Evolutionary conservation across 169 alveolate genomes (phyloP).

Genomic region (Cryptosporidium sp.): DNA sequence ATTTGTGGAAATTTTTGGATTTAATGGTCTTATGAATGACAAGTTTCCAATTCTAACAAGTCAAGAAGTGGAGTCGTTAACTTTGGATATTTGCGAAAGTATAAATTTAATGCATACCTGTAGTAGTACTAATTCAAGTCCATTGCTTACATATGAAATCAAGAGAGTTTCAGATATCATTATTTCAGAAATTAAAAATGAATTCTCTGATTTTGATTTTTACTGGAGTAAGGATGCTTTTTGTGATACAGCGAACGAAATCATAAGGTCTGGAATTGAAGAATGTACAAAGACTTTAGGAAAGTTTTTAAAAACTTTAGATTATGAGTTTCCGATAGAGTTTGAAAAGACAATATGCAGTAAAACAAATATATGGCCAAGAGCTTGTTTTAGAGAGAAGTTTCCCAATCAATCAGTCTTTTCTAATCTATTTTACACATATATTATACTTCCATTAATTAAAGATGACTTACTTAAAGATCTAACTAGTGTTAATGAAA

Average conservation of each 20-base stretch:
- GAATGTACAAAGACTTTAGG: neutral
- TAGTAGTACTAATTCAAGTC: neutral
- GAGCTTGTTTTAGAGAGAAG: conserved; percentile 5
- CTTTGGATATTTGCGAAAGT: neutral
- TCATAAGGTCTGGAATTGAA: conserved; percentile 16
- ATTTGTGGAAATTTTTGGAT: neutral
- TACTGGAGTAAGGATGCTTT: conserved; percentile 7
- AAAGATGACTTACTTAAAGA: neutral
- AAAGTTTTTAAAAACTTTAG: neutral
- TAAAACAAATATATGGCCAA: conserved; percentile 53
- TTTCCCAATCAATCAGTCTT: conserved; percentile 47
- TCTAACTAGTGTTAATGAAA: neutral
- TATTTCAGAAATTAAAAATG: conserved; percentile 22
- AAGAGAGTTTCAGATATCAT: conserved; percentile 32
- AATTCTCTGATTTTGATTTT: conserved; percentile 29
- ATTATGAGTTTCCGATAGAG: conserved; percentile 22
- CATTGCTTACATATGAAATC: neutral
- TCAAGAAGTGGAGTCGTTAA: neutral
- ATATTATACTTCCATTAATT: neutral
- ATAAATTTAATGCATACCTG: conserved; percentile 29
- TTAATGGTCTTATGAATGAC: neutral
- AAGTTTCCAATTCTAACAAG: neutral
- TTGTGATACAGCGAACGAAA: conserved; percentile 18
- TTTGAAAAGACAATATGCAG: conserved; percentile 26
- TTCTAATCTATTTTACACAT: neutral